Base-by-base conservation (phyloP, 139 green algal genomes). In the Tetratostichococcus sp. region DNA sequence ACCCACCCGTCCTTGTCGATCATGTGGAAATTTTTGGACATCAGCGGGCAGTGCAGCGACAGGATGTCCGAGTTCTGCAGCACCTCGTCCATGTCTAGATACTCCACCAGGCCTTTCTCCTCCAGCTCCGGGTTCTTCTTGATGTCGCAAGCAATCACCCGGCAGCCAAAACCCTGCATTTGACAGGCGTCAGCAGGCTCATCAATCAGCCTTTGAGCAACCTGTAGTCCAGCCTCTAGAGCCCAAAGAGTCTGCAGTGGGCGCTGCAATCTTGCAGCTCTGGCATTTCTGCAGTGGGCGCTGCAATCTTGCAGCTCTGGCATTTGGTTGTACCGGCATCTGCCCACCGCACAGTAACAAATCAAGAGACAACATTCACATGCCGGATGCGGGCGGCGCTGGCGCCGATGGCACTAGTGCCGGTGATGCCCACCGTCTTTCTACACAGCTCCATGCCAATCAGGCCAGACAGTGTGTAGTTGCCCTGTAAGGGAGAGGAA, bases 321-420 rank as follows among this genome's bases (percentile, higher is more conserved):
- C n/a, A n/a, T n/a, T n/a, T n/a, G n/a, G n/a, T 30, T 25, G 1
- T 17, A 59, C 35, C 31, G 28, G 1, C 42, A 74, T 4, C 1
- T 21, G 21, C 69, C 25, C 14, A 23, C 5, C 39, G 32, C 65
- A 57, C 34, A 58, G 28, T 6, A 43, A 35, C 17, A 59, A 65
- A 58, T 28, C 22, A 30, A 8, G 30, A 31, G 21, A 58, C 31
- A 26, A 65, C 2, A 35, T 32, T 32, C 28, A 70, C 72, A 2
- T 30, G 22, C 59, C 77, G 74, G 31, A 80, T 80, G 17, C 69
- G 66, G 43, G 22, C 23, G 43, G 43, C 66, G 21, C 42, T 23
- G 28, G 30, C 72, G 43, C 92, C 92, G 58, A 97, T 97, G 6
- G 85, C 86, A 34, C 92, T 91, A 1, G 92, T 97, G 62, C 92